A percentile compares a stretch with the other conserved stretches of the same genome.
Evolutionary conservation across 1,284 basidiomycete species (phyloP).

Genomic region (Leucoagaricus sp.): DNA sequence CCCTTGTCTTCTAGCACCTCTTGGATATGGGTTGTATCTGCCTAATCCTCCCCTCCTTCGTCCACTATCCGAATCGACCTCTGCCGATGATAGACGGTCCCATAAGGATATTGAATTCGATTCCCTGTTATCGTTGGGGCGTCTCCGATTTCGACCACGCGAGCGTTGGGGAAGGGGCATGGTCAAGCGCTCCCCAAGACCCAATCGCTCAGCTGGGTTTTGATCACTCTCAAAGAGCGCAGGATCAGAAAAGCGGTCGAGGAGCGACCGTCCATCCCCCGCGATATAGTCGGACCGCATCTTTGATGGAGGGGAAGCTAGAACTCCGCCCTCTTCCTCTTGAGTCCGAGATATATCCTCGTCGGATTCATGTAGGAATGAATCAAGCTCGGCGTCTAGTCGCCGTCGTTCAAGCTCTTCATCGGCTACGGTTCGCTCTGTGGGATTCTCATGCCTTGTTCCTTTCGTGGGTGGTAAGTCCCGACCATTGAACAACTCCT

Average conservation of each 20-base stretch:
- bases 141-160: constrained; percentile 16
- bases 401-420: neutral
- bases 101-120: constrained; percentile 7
- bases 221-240: neutral
- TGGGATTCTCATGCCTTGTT: neutral
- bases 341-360: constrained; percentile 34
- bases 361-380: constrained; percentile 4
- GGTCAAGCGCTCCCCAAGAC: neutral
- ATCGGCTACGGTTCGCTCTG: neutral
- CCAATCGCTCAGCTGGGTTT: neutral
- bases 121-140: constrained; percentile 19
- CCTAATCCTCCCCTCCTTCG: constrained; percentile 17
- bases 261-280: constrained; percentile 46
- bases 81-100: neutral
- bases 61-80: constrained; percentile 9
- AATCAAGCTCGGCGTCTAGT: neutral
- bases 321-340: constrained; percentile 49
- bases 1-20: constrained; percentile 24
- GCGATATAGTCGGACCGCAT: constrained; percentile 67
- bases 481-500: constrained; percentile 44
- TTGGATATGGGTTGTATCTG: constrained; percentile 5
- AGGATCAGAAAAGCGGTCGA: constrained; percentile 51
- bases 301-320: constrained; percentile 68
- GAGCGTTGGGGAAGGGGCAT: constrained; percentile 3
- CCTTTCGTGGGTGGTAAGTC: constrained; percentile 35